Evolutionary conservation across 1,139 yeast species (phyloP).

Genomic region (Kodamaea derodonti): DNA sequence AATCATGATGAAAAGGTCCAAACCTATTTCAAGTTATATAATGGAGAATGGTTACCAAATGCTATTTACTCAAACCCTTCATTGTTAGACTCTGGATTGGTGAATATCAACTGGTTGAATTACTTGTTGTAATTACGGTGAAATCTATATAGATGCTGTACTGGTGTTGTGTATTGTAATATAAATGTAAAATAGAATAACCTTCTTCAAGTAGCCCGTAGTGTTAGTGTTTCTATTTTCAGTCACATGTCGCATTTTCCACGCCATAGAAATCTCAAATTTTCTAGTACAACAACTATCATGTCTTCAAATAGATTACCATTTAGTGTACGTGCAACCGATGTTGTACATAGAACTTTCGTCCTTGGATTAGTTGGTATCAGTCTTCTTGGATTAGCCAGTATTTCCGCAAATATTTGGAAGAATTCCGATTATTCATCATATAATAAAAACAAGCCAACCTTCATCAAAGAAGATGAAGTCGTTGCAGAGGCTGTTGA

Average conservation of each 20-base stretch:
- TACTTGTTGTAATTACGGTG: constrained; percentile 37
- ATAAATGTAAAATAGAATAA: background rate
- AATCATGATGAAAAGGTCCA: constrained; percentile 20
- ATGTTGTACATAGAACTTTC: constrained; percentile 24
- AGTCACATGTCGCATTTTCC: too few relatives aligned
- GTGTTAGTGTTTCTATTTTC: too few relatives aligned
- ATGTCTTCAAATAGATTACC: constrained; percentile 36
- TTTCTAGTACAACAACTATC: constrained; percentile 1
- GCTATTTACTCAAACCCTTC: constrained; percentile 41
- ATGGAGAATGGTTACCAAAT: constrained; percentile 41
- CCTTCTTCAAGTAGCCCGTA: too few relatives aligned
- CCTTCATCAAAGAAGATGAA: constrained; percentile 33
- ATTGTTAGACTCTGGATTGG: constrained; percentile 33
- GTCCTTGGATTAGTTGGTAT: constrained; percentile 28
- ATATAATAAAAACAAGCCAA: constrained; percentile 41
- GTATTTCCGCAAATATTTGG: constrained; percentile 22
- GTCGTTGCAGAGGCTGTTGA: constrained; percentile 6
- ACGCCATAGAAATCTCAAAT: constrained; percentile 4
- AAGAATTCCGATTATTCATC: constrained; percentile 38
- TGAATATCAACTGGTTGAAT: constrained; percentile 37
- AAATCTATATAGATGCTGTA: too few relatives aligned
- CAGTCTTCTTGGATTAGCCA: constrained; percentile 35
- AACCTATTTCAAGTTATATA: constrained; percentile 34
- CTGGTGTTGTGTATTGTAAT: background rate
- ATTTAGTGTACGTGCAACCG: constrained; percentile 37